Conservation (phyloP, 805 yeast species). For the Pichia phayaonensis region DNA sequence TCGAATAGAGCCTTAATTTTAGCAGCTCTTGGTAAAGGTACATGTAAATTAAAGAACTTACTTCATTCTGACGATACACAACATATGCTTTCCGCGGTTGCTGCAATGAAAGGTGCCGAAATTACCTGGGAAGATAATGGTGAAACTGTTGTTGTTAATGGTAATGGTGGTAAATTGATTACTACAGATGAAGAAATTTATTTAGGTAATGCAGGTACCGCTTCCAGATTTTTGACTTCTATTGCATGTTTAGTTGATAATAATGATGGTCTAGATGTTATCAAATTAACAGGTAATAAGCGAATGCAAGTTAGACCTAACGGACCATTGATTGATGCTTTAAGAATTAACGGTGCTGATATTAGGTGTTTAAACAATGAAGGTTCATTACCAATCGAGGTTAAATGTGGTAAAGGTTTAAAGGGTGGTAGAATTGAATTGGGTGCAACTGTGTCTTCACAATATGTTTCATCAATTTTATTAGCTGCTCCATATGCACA, state of each 20-base stretch:
- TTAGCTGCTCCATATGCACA: slow-evolving; percentile 98
- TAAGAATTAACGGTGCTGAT: slow-evolving; percentile 68
- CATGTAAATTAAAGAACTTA: slow-evolving; percentile 74
- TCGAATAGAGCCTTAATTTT: slow-evolving; percentile 90
- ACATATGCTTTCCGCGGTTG: slow-evolving; percentile 85
- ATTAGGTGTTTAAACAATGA: slow-evolving; percentile 62
- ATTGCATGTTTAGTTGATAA: slow-evolving; percentile 79
- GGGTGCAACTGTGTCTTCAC: slow-evolving; percentile 95
- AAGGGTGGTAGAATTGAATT: slow-evolving; percentile 89
- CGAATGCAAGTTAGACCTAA: slow-evolving; percentile 98
- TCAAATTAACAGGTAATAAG: slow-evolving; percentile 83
- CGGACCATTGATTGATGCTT: slow-evolving; percentile 91
- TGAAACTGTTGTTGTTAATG: slow-evolving; percentile 75
- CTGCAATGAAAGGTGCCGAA: slow-evolving; percentile 71
- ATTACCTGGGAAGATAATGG: slow-evolving; percentile 83
- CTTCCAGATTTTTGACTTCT: slow-evolving; percentile 88
- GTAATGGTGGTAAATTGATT: slow-evolving; percentile 71
- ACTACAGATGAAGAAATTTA: slow-evolving; percentile 66
- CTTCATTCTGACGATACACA: slow-evolving; percentile 95
- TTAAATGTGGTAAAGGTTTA: slow-evolving; percentile 62
- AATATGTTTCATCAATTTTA: slow-evolving; percentile 89
- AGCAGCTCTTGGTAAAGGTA: slow-evolving; percentile 87
- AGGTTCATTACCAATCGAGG: slow-evolving; percentile 82
- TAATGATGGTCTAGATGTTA: slow-evolving; percentile 32
- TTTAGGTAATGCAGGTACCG: slow-evolving; percentile 97